Percentiles rank a stretch among this genome's conserved stretches.
Evolutionary conservation across 2,329 filamentous ascomycete species (phyloP).

Genomic region (Bipolaris oryzae): DNA sequence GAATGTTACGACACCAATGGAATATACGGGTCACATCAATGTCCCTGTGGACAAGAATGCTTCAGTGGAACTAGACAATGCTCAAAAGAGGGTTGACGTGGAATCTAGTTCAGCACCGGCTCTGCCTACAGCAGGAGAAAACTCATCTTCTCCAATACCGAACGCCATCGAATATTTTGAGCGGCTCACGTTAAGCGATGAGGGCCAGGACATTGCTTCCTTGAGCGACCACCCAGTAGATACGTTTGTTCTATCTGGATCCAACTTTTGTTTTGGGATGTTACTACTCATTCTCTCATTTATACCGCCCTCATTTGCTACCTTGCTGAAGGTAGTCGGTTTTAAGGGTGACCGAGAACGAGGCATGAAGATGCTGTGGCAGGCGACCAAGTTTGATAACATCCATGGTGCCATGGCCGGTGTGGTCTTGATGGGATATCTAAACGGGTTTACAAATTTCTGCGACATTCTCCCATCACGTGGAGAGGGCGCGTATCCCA

Average conservation of each 20-base stretch:
- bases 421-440: slow-evolving; percentile 80
- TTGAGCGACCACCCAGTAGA: slow-evolving; percentile 77
- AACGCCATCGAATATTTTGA: slow-evolving; percentile 40
- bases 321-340: slow-evolving; percentile 83
- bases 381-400: slow-evolving; percentile 82
- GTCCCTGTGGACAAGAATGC: slow-evolving; percentile 31
- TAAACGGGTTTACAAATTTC: slow-evolving; percentile 83
- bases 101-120: slow-evolving; percentile 34
- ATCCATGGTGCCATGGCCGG: slow-evolving; percentile 91
- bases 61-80: slow-evolving; percentile 33
- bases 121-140: slow-evolving; percentile 26
- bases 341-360: slow-evolving; percentile 87
- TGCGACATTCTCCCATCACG: slow-evolving; percentile 82
- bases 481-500: slow-evolving; percentile 69
- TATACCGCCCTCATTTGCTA: slow-evolving; percentile 88
- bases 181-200: slow-evolving; percentile 36
- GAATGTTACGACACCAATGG: slow-evolving; percentile 53
- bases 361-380: slow-evolving; percentile 87
- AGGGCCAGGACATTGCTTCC: slow-evolving; percentile 62
- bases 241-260: slow-evolving; percentile 85
- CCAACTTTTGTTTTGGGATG: slow-evolving; percentile 87
- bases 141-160: slow-evolving; percentile 29
- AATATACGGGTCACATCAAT: slow-evolving; percentile 55
- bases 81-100: slow-evolving; percentile 27
- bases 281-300: slow-evolving; percentile 88